Percentiles rank a stretch among this genome's conserved stretches.
Conservation (phyloP, 257 asterid genomes). For the Anisodus acutangulus region DNA sequence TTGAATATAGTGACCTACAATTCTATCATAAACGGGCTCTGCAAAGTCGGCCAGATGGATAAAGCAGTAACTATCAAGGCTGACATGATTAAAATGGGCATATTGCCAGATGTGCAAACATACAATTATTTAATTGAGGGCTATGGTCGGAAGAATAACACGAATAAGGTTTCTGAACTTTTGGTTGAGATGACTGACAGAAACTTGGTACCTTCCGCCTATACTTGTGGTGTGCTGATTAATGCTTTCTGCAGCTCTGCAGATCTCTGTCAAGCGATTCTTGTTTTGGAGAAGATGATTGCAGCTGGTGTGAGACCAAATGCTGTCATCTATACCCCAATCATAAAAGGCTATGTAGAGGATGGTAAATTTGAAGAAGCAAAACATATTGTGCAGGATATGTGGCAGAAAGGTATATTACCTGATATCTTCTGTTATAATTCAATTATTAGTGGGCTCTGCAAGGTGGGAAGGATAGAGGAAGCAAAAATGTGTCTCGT, state of each 20-base stretch:
- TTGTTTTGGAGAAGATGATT: constrained; percentile 58
- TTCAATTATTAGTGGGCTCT: constrained; percentile 66
- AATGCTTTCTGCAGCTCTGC: constrained; percentile 63
- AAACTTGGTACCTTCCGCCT: constrained; percentile 65
- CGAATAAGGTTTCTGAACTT: constrained; percentile 63
- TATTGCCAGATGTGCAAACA: constrained; percentile 65
- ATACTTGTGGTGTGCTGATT: constrained; percentile 63
- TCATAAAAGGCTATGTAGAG: constrained; percentile 62
- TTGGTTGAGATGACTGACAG: constrained; percentile 69
- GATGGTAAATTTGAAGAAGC: constrained; percentile 76
- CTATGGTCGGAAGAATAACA: constrained; percentile 52
- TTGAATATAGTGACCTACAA: constrained; percentile 66
- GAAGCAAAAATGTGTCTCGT: constrained; percentile 62
- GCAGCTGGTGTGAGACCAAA: constrained; percentile 62
- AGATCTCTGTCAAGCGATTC: constrained; percentile 58
- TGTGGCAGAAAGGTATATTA: constrained; percentile 66
- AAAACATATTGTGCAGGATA: constrained; percentile 53
- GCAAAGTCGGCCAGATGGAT: constrained; percentile 65
- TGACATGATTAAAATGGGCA: constrained; percentile 70
- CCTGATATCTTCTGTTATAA: constrained; percentile 84
- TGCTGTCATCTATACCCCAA: constrained; percentile 54
- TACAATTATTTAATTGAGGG: constrained; percentile 69
- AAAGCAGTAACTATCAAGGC: constrained; percentile 54
- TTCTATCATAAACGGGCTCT: constrained; percentile 65
- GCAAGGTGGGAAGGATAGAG: constrained; percentile 70